phyloP scores from a whole-genome alignment of 768 basidiomycete genomes.

The Lanmaoa pseudosensibilis region DNA sequence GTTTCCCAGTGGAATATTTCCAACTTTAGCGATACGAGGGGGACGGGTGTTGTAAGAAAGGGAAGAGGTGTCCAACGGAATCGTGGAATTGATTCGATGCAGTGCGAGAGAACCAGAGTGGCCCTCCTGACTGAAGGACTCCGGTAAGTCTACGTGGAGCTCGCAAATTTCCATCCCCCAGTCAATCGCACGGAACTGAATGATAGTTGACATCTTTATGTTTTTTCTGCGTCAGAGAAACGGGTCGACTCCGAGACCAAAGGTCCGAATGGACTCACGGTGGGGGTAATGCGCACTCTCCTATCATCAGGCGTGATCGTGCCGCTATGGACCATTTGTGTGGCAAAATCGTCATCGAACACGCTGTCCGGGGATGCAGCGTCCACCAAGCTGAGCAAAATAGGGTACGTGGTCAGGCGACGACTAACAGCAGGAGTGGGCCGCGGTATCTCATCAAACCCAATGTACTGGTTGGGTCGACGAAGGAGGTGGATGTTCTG shows the following conservation, averaged over 20 bases:
- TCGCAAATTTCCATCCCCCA: conserved; percentile 18
- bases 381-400: conserved; percentile 10
- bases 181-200: conserved; percentile 17
- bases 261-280: neutral
- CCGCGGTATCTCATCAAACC: conserved; percentile 8
- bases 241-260: neutral
- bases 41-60: conserved; percentile 13
- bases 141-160: conserved; percentile 12
- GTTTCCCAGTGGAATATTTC: neutral
- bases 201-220: conserved; percentile 10
- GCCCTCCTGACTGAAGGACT: neutral
- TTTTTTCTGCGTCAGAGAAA: neutral
- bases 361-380: conserved; percentile 6
- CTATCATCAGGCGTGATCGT: conserved; percentile 11
- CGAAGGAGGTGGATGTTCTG: conserved; percentile 10
- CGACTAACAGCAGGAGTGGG: conserved; percentile 3
- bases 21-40: conserved; percentile 5
- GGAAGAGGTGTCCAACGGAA: conserved; percentile 5
- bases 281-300: conserved; percentile 2
- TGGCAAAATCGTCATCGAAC: conserved; percentile 7
- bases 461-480: conserved; percentile 12
- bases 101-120: conserved; percentile 6
- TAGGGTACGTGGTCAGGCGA: conserved; percentile 5
- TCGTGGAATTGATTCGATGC: conserved; percentile 8
- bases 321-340: conserved; percentile 6